Evolutionary conservation across 116 monocot species (phyloP).

Genomic region (Zostera marina): DNA sequence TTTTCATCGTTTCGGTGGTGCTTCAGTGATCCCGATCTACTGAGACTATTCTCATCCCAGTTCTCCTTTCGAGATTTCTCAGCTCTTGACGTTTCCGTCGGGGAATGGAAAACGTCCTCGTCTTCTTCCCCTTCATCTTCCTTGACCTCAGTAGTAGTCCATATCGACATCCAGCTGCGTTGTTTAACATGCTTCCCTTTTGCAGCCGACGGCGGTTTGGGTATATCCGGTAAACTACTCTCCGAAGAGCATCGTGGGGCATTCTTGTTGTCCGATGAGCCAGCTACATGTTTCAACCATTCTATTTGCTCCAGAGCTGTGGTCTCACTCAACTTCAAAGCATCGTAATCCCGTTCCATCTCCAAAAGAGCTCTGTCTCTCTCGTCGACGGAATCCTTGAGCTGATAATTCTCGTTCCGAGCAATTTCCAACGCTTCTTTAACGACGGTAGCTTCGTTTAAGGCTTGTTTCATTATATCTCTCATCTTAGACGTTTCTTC

Average conservation of each 20-base stretch:
- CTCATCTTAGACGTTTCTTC: slow-evolving; percentile 56
- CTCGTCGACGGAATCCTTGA: slow-evolving; percentile 29
- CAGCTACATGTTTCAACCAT: no score
- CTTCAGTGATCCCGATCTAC: slow-evolving; percentile 9
- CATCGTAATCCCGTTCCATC: no score
- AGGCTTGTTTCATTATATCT: slow-evolving; percentile 75
- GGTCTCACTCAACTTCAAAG: no score
- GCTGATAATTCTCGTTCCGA: slow-evolving; percentile 41
- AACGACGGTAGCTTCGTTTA: slow-evolving; percentile 51
- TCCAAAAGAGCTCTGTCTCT: no score
- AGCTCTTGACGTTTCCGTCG: slow-evolving; percentile 1
- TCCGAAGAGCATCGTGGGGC: no score
- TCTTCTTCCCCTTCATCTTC: not conserved
- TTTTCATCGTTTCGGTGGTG: not conserved
- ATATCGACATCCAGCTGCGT: no score
- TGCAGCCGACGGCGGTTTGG: no score
- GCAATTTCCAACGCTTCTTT: slow-evolving; percentile 75
- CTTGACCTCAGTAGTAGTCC: no score
- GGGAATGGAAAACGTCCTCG: not conserved
- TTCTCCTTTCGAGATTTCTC: not conserved
- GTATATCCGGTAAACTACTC: no score
- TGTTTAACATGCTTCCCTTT: no score
- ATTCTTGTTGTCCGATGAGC: no score
- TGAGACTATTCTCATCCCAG: not conserved
- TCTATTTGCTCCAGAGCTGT: no score